These are phyloP conservation scores for Pisolithus tinctorius DNA, from an alignment of 768 basidiomycete genomes.

Conservation along the genomic window DNA sequence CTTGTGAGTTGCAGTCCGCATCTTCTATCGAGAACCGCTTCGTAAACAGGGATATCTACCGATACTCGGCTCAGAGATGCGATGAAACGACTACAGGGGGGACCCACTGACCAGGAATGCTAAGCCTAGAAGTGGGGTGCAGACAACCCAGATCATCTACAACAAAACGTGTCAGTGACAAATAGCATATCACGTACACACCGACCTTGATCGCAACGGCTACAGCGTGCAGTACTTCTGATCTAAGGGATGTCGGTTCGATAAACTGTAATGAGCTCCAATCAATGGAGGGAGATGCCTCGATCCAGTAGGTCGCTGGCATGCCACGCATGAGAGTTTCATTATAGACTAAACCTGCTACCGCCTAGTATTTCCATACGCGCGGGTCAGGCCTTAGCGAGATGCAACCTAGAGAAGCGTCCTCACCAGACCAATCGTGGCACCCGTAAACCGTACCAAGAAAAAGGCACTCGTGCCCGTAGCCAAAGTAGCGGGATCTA, in stretches of 20 bases:
- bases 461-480: conserved; percentile 84
- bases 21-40: conserved; percentile 21
- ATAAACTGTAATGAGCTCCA: conserved; percentile 45
- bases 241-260: conserved; percentile 38
- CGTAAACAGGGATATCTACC: conserved; percentile 25
- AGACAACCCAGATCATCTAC: conserved; percentile 70
- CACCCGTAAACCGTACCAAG: conserved; percentile 80
- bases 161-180: conserved; percentile 2
- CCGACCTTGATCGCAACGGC: conserved; percentile 60
- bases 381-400: conserved; percentile 6
- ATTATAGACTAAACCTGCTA: conserved; percentile 71
- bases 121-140: conserved; percentile 59
- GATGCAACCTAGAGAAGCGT: conserved; percentile 3
- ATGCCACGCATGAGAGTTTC: conserved; percentile 41
- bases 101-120: conserved; percentile 49
- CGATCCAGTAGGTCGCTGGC: conserved; percentile 40
- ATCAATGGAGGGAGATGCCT: conserved; percentile 43
- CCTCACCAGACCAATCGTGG: conserved; percentile 72
- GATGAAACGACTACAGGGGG: not conserved
- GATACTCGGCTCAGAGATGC: conserved; percentile 6
- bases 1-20: conserved; percentile 10
- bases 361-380: conserved; percentile 42
- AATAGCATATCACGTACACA: conserved; percentile 2
- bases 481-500: conserved; percentile 63
- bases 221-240: conserved; percentile 44